phyloP scores from a whole-genome alignment of 2,329 filamentous ascomycete species.

The Aspergillus clavatus region DNA sequence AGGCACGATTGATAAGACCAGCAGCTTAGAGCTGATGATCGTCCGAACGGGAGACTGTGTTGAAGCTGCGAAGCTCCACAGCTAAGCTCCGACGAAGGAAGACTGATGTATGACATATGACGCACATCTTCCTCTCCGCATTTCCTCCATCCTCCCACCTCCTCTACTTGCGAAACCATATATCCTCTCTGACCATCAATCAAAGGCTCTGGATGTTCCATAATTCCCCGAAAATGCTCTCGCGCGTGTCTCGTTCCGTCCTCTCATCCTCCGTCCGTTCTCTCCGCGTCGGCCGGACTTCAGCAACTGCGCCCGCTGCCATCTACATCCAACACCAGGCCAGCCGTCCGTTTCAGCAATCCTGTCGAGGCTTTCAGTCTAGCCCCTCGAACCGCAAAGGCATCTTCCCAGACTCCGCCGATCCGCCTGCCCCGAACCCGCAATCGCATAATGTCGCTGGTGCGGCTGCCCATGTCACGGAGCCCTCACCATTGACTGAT shows the following conservation, averaged over 20 bases:
- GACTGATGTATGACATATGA: slow-evolving; percentile 6
- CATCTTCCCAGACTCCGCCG: slow-evolving; percentile 56
- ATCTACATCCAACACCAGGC: slow-evolving; percentile 12
- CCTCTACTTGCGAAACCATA: not conserved
- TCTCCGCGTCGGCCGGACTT: slow-evolving; percentile 17
- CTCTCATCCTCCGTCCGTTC: slow-evolving; percentile 21
- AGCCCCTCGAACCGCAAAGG: slow-evolving; percentile 42
- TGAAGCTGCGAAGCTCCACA: not conserved
- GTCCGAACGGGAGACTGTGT: not conserved
- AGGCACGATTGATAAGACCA: not conserved
- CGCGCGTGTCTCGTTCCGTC: slow-evolving; percentile 40
- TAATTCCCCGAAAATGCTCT: slow-evolving; percentile 27
- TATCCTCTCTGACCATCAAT: not conserved
- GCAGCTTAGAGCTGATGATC: not conserved
- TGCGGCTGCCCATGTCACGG: slow-evolving; percentile 39
- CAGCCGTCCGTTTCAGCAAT: slow-evolving; percentile 8
- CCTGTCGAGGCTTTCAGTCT: slow-evolving; percentile 31
- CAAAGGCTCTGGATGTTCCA: not conserved
- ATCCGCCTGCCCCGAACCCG: slow-evolving; percentile 46
- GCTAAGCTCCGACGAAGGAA: not conserved
- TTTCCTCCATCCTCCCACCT: not conserved
- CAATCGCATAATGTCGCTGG: slow-evolving; percentile 39
- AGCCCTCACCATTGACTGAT: slow-evolving; percentile 62
- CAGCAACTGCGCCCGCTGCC: slow-evolving; percentile 9
- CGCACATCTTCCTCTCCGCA: not conserved